Evolutionary conservation across 192 early-diverging fungal species (phyloP), one percentile per base, ranked within the genome.

Genomic region (Rhizoclosmatium sp.): DNA sequence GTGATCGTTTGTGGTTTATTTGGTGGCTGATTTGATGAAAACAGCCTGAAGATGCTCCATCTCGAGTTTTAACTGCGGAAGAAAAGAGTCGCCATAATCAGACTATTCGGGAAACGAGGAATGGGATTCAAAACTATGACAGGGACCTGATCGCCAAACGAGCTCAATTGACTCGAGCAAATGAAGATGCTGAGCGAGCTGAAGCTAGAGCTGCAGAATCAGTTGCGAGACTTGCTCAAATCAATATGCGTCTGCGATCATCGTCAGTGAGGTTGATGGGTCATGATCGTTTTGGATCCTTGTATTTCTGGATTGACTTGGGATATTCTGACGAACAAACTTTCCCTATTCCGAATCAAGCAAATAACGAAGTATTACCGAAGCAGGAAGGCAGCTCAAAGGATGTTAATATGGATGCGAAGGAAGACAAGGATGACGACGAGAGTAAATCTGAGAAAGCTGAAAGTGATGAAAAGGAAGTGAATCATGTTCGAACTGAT

Each of bases 241-340:
- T 31, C 0, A 31, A 31, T 31, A 31, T 31, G 31, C 31, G 31
- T 31, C 31, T 31, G 31, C 31, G 31, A 31, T 31, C 31, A 31
- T 31, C 31, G 31, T 31, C 31, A 31, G 31, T 31, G 56, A 7
- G 72, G 23, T n/a, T 45, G 12, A 31, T 75, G 16, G 72, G 72
- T 1, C 44, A 62, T 9, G 72, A 75, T 48, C 72, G 72, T 5
- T n/a, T 46, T 47, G 72, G 72, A 10, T 2, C 72, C 3, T 14
- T 49, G 56, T 75, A 75, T 46, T 45, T 75, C 16, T 75, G 72
- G 72, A 62, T 75, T 60, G 72, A 75, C 44, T 10, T 75, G 16
- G 72, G 72, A 7, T 14, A n/a, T 23, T 75, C 72, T 14, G 72
- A 62, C 19, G 61, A 62, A 44, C 42, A 62, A 19, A 31, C 72